Conservation (phyloP, 768 basidiomycete genomes). For the Rhodotorula kratochvilovae region DNA sequence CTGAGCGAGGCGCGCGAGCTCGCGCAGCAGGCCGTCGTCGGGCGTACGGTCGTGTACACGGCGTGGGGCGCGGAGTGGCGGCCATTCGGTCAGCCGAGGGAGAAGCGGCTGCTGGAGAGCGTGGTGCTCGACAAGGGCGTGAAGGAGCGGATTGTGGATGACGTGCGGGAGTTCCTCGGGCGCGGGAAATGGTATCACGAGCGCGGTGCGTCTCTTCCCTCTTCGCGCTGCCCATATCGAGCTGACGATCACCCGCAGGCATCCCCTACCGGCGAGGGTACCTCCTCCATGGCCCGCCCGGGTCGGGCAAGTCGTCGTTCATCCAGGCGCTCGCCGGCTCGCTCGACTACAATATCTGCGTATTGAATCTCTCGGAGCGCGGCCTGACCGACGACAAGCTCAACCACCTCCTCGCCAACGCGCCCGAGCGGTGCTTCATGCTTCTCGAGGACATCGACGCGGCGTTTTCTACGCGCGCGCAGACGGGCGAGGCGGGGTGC, state of each 20-base stretch:
- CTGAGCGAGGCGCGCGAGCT: conserved; percentile 84
- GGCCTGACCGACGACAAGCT: conserved; percentile 95
- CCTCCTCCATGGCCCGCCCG: conserved; percentile 89
- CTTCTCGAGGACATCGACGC: conserved; percentile 97
- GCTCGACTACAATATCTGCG: conserved; percentile 88
- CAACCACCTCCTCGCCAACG: conserved; percentile 84
- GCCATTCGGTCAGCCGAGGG: conserved; percentile 85
- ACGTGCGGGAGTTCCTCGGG: conserved; percentile 73
- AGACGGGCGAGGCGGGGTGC: conserved; percentile 87
- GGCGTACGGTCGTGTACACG: conserved; percentile 90
- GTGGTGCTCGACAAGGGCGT: conserved; percentile 80
- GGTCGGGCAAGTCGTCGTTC: conserved; percentile 96
- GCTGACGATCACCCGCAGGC: conserved; percentile 53
- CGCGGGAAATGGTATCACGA: conserved; percentile 93
- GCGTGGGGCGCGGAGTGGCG: conserved; percentile 97
- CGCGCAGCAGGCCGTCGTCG: conserved; percentile 78
- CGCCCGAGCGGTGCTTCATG: conserved; percentile 87
- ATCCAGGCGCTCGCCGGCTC: conserved; percentile 94
- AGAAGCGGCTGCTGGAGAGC: conserved; percentile 77
- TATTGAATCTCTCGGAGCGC: conserved; percentile 91
- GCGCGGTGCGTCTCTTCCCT: conserved; percentile 57
- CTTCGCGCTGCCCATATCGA: too few species aligned
- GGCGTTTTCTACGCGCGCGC: conserved; percentile 87
- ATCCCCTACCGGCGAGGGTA: conserved; percentile 97
- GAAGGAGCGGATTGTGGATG: conserved; percentile 74